A percentile compares a stretch with the other conserved stretches of the same genome.
Evolutionary conservation across 225 moss, liverwort and hornwort species (phyloP).

Genomic region (Neckera pumila): DNA sequence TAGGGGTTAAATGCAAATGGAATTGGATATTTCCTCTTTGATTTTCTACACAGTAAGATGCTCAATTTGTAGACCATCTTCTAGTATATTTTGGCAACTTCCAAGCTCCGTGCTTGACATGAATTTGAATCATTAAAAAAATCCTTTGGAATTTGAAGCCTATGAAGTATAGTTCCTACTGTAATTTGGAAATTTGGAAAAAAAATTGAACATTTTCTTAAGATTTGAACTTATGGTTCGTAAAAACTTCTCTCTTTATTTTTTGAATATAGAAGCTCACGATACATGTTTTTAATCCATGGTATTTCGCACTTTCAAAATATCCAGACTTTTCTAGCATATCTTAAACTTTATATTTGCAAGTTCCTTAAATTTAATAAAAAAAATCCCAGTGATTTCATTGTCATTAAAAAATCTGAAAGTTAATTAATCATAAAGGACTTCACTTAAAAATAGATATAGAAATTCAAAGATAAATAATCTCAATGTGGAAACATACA

Average conservation of each 20-base stretch:
- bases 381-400: no score
- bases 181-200: no score
- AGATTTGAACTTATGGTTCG: no score
- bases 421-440: rapidly evolving
- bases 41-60: neutral
- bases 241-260: neutral
- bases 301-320: neutral
- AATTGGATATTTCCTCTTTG: neutral
- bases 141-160: neutral
- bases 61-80: no score
- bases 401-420: neutral
- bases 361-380: no score
- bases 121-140: neutral
- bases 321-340: no score
- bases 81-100: neutral
- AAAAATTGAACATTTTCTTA: no score
- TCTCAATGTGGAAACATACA: no score
- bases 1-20: neutral
- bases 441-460: neutral
- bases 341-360: no score
- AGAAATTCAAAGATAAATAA: neutral
- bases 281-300: neutral
- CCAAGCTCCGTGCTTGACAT: neutral
- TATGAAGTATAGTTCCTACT: no score
- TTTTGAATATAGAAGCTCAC: rapidly evolving